Evolutionary conservation across 2,329 filamentous ascomycete species (phyloP), one percentile per base, ranked within the genome.

Genomic region (Neoarthrinium moseri): DNA sequence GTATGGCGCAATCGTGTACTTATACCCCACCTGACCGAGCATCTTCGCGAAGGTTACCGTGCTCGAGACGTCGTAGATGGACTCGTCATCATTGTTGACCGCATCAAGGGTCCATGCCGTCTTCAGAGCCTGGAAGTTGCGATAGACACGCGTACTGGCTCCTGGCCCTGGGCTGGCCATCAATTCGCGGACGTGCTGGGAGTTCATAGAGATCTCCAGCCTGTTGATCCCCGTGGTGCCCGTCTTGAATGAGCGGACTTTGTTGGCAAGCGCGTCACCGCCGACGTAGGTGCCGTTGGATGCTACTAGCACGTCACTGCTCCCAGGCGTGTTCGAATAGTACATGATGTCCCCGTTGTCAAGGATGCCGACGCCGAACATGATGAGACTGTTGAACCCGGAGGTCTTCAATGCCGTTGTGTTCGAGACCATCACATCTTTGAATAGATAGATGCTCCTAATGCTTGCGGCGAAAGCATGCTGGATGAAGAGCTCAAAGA

Each of bases 1-100:
- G 55, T 73, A 74, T 27, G 71, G 70, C 44, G 68, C 63, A 22
- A 66, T 66, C 6, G 70, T 69, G 55, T 72, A 73, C 47, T 63
- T 64, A 50, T 71, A 72, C 10, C 70, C 71, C 17, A 67, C 56
- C 4, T 49, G 40, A 1, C 63, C 69, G 4, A 74, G 62, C 67
- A 73, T 69, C 47, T 61, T 57, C 1, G 64, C 71, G 42, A 74
- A 73, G 3, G 58, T 46, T 2, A 70, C 67, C 5, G 71, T 73
- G 57, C 67, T 72, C 2, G 54, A 33, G 3, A 68, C 58, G 46
- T 73, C 67, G 51, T 73, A 73, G 26, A 73, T 56, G 13, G 61
- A 61, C 51, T 73, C 71, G 53, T 74, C 71, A 49, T 73, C 68
- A 50, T 73, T 73, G 52, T 72, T 73, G 43, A 74, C 68, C 5